Base-by-base conservation (phyloP, 345 rosid genomes). In the Boechera retrofracta region DNA sequence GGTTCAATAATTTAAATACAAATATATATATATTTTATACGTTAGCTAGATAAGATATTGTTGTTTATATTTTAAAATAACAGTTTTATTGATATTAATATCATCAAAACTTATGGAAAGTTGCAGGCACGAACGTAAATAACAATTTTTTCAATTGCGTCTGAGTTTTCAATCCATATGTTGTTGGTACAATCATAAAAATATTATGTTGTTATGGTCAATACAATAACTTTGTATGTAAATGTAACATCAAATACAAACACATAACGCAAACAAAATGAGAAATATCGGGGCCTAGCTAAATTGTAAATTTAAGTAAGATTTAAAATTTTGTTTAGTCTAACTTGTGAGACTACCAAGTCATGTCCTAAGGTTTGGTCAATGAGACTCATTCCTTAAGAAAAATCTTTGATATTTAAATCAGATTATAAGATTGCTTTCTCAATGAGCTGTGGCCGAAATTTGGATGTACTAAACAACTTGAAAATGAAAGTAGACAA, bases 351-450 rank as follows among this genome's bases (percentile, higher is more conserved):
- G 4, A 39, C 44, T 39, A 39, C 42, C 12, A 8, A 9, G 42
- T 9, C 11, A 36, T 36, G 41, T 36, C 10, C 13, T 41, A 41
- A 41, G 9, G 52, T 47, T 47, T n/a, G 52, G 52, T 10, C 21
- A 47, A 67, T 67, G 71, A 35, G 60, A 51, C 47, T 67, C 59
- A 51, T 67, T 32, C 16, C 45, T 4, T 2, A 32, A n/a, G 3
- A 33, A 4, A 7, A 6, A 7, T 35, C 18, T 36, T 5, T 6
- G 59, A 55, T 29, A 55, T 41, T 63, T 31, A 41, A 51, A 26
- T 54, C 72, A 64, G 55, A 73, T 44, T 8, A 32, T 42, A 39
- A 39, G 21, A 10, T 62, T 54, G n/a, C 32, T 53, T 53, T 44
- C 5, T 11, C 31, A 21, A 42, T 1, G 26, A 64, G 31, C 6